These are phyloP conservation scores for Saksenaea oblongispora DNA, from an alignment of 371 early-diverging fungal genomes.

Conservation along the genomic window DNA sequence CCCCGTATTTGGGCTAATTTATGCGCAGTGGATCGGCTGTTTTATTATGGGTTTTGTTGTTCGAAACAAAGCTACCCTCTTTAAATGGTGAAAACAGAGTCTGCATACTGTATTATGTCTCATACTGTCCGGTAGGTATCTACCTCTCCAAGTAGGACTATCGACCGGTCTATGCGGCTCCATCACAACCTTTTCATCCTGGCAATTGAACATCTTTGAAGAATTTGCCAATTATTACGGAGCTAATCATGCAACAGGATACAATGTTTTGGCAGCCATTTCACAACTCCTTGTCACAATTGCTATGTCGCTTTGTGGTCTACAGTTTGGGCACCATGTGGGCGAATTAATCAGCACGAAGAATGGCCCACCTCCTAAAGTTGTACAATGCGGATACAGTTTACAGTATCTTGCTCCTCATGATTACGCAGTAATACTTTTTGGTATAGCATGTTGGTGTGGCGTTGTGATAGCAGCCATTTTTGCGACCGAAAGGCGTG, in stretches of 20 bases:
- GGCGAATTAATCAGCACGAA: slow-evolving; percentile 13
- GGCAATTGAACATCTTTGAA: slow-evolving; percentile 65
- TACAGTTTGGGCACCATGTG: slow-evolving; percentile 50
- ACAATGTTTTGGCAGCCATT: slow-evolving; percentile 49
- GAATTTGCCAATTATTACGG: slow-evolving; percentile 52
- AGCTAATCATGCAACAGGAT: slow-evolving; percentile 25
- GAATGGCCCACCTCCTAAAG: not conserved
- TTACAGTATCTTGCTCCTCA: not conserved
- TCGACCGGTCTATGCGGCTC: slow-evolving; percentile 85
- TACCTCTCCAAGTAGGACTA: slow-evolving; percentile 61
- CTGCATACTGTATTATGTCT: not conserved
- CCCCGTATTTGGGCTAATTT: slow-evolving; percentile 65
- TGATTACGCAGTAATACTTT: slow-evolving; percentile 23
- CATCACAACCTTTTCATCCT: slow-evolving; percentile 85
- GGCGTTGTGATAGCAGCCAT: slow-evolving; percentile 43
- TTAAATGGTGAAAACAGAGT: slow-evolving; percentile 16
- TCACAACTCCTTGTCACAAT: slow-evolving; percentile 46
- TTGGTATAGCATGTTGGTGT: slow-evolving; percentile 39
- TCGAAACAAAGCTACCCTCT: slow-evolving; percentile 19
- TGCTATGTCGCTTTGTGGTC: slow-evolving; percentile 48
- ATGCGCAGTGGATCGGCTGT: slow-evolving; percentile 77
- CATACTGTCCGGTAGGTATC: slow-evolving; percentile 29
- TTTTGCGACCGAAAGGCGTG: slow-evolving; percentile 30
- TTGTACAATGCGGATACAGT: slow-evolving; percentile 27
- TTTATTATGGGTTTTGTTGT: slow-evolving; percentile 63